A percentile compares a stretch with the other conserved stretches of the same genome.
phyloP scores from a whole-genome alignment of 2,329 filamentous ascomycete species.

The Penicillium sp. region DNA sequence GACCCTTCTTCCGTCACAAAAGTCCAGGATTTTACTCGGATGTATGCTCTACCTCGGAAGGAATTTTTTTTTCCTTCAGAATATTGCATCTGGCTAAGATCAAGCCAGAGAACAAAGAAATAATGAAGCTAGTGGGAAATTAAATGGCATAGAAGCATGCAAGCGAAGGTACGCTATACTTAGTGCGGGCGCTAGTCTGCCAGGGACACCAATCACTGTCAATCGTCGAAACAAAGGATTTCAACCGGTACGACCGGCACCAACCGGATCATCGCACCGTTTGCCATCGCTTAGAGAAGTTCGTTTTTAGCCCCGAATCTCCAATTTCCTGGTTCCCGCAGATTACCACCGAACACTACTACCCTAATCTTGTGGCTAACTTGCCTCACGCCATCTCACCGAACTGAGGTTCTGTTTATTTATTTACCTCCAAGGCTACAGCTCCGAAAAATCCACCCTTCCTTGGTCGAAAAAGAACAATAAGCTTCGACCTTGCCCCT shows the following conservation, averaged over 20 bases:
- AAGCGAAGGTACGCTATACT: not conserved
- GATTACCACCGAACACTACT: not conserved
- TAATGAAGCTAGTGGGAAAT: not conserved
- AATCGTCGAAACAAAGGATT: not conserved
- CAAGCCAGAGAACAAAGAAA: not conserved
- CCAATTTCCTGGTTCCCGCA: not conserved
- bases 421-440: not conserved
- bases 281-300: not conserved
- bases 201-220: constrained; percentile 10
- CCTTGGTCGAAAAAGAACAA: not conserved
- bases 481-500: not conserved
- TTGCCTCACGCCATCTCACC: not conserved
- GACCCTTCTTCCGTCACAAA: not conserved
- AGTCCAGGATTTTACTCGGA: not conserved
- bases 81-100: not conserved
- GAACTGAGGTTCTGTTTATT: not conserved
- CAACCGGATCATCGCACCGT: constrained; percentile 17
- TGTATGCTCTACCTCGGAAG: not conserved
- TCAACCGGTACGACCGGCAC: constrained; percentile 3
- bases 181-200: not conserved
- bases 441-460: not conserved
- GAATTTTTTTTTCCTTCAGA: not conserved
- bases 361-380: not conserved
- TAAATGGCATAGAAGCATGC: not conserved
- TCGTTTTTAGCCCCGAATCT: not conserved